phyloP scores from a whole-genome alignment of 2,329 filamentous ascomycete genomes.

The Fusarium odoratissimum region DNA sequence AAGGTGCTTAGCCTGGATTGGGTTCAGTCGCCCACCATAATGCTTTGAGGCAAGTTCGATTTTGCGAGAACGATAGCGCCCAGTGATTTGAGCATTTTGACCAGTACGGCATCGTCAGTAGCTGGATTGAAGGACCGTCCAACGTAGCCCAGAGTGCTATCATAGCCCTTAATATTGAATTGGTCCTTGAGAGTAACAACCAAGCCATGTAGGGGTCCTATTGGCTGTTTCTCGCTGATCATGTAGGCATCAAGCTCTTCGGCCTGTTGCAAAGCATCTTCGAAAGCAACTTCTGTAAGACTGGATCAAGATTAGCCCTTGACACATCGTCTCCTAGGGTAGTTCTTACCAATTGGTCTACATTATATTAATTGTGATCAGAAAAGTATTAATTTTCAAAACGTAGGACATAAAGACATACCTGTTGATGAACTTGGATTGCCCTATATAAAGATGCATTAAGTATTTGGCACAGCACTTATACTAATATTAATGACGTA shows the following conservation, averaged over 20 bases:
- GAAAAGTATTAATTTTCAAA: no score
- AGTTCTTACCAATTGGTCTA: background rate
- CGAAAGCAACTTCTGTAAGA: background rate
- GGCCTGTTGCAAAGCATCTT: background rate
- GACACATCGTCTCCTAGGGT: rapidly evolving
- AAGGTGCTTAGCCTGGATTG: background rate
- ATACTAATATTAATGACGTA: background rate
- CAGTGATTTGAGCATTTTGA: background rate
- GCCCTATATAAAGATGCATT: background rate
- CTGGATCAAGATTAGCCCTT: background rate
- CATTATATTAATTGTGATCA: rapidly evolving
- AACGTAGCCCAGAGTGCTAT: background rate
- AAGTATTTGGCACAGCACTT: no score
- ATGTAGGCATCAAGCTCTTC: background rate
- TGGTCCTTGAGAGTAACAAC: background rate
- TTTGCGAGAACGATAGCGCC: background rate
- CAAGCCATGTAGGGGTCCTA: background rate
- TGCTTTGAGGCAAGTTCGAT: conserved; percentile 4
- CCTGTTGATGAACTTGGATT: background rate
- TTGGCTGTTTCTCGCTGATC: background rate
- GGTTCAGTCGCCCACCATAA: background rate
- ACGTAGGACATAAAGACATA: background rate
- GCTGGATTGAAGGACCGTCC: background rate
- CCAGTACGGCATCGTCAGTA: background rate
- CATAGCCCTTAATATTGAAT: background rate